These are phyloP conservation scores for Apodospora peruviana DNA, from an alignment of 495 filamentous ascomycete genomes.

Conservation along the genomic window DNA sequence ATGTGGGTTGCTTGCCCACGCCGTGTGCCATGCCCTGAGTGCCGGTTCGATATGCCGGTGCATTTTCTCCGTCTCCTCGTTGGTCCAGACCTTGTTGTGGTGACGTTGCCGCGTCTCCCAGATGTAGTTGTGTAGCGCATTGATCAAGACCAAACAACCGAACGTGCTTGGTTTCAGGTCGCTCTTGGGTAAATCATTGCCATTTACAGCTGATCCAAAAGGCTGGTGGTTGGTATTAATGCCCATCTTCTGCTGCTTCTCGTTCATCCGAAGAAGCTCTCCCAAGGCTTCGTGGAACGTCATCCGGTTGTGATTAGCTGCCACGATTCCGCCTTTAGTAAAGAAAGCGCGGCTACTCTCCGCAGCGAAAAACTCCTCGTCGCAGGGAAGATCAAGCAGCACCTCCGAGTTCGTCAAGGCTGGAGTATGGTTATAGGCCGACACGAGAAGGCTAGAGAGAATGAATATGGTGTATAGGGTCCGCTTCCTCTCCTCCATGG, in stretches of 20 bases:
- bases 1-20: slow-evolving; percentile 81
- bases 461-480: slow-evolving; percentile 90
- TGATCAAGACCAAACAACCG: slow-evolving; percentile 89
- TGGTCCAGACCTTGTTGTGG: slow-evolving; percentile 84
- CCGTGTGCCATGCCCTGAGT: slow-evolving; percentile 88
- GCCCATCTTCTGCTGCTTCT: slow-evolving; percentile 51
- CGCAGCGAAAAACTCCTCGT: slow-evolving; percentile 87
- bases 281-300: slow-evolving; percentile 74
- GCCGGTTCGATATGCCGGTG: slow-evolving; percentile 95
- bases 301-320: slow-evolving; percentile 59
- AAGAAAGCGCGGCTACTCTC: slow-evolving; percentile 75
- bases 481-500: slow-evolving; percentile 84
- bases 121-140: slow-evolving; percentile 95
- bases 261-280: slow-evolving; percentile 72
- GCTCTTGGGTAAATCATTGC: slow-evolving; percentile 49
- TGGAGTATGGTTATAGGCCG: slow-evolving; percentile 87
- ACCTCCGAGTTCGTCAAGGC: slow-evolving; percentile 94
- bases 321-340: slow-evolving; percentile 62
- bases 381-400: slow-evolving; percentile 81
- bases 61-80: slow-evolving; percentile 91
- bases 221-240: slow-evolving; percentile 36
- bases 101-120: slow-evolving; percentile 96
- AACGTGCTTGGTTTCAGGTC: slow-evolving; percentile 87
- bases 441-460: slow-evolving; percentile 83
- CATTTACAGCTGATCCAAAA: slow-evolving; percentile 38